Conservation (phyloP, 139 green algal genomes). For the Chlorella sp. region DNA sequence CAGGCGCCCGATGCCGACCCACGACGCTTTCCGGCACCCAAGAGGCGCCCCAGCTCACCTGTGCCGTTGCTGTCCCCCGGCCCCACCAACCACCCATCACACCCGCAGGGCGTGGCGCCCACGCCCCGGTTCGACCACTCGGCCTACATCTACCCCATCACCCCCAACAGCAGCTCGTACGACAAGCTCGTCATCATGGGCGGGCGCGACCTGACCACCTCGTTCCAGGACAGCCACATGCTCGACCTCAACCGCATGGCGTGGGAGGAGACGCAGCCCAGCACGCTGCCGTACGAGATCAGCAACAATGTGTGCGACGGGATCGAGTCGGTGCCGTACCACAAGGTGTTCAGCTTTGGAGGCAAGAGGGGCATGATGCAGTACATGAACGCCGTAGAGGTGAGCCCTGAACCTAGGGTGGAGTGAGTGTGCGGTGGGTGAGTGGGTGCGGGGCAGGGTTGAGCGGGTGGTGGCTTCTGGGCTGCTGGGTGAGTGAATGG, state of each 20-base stretch:
- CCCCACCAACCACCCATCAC: not conserved
- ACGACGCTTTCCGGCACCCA: too few relatives aligned
- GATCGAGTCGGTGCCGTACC: conserved; percentile 80
- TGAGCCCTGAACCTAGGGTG: not conserved
- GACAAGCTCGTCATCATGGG: conserved; percentile 77
- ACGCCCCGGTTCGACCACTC: conserved; percentile 70
- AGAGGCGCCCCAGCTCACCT: not conserved
- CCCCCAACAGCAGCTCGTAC: conserved; percentile 54
- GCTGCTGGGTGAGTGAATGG: not conserved
- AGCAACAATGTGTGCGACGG: conserved; percentile 69
- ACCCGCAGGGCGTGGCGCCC: conserved; percentile 28
- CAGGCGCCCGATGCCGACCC: too few relatives aligned
- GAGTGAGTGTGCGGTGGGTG: not conserved
- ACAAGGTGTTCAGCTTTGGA: conserved; percentile 81
- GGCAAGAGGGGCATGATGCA: conserved; percentile 76
- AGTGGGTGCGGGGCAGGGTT: not conserved
- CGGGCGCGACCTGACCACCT: conserved; percentile 63
- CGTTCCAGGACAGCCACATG: conserved; percentile 67
- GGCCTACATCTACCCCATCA: conserved; percentile 52
- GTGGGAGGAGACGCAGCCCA: conserved; percentile 54
- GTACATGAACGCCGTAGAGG: conserved; percentile 64
- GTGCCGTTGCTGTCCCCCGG: not conserved
- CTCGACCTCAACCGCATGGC: conserved; percentile 65
- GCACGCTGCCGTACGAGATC: conserved; percentile 45
- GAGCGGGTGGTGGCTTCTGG: not conserved